Conservation (phyloP, 1,139 yeast species). For the Taphrina flavorubra region DNA sequence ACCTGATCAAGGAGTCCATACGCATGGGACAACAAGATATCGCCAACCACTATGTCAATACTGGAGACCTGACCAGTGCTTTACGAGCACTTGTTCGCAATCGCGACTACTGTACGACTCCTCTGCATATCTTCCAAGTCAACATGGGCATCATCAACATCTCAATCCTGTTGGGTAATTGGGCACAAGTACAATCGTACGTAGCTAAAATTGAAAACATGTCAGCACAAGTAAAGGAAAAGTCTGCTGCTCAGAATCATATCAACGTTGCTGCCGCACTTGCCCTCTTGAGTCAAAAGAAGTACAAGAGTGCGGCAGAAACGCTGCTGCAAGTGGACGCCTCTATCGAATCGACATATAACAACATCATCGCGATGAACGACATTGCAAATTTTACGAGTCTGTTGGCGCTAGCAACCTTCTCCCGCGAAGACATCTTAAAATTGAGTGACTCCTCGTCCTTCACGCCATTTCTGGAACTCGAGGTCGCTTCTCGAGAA, state of each 20-base stretch:
- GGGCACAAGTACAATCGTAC: slow-evolving; percentile 45
- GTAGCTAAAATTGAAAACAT: slow-evolving; percentile 41
- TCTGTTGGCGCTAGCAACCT: slow-evolving; percentile 45
- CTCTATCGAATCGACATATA: slow-evolving; percentile 22
- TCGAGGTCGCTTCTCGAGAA: slow-evolving; percentile 43
- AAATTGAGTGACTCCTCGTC: slow-evolving; percentile 27
- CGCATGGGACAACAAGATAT: slow-evolving; percentile 47
- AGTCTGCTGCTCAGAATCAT: slow-evolving; percentile 17
- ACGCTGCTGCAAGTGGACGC: slow-evolving; percentile 36
- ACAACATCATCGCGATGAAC: slow-evolving; percentile 41
- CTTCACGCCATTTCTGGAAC: slow-evolving; percentile 44
- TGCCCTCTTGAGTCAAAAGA: slow-evolving; percentile 20
- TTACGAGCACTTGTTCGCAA: slow-evolving; percentile 43
- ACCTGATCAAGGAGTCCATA: slow-evolving; percentile 47
- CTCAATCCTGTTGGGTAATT: slow-evolving; percentile 41
- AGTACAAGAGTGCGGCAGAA: slow-evolving; percentile 42
- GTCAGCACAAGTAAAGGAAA: slow-evolving; percentile 15
- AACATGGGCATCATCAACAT: slow-evolving; percentile 44
- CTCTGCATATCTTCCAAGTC: slow-evolving; percentile 44
- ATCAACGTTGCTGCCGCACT: slow-evolving; percentile 22
- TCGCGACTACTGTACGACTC: slow-evolving; percentile 46
- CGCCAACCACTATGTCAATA: slow-evolving; percentile 43
- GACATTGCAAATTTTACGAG: slow-evolving; percentile 45
- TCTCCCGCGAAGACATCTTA: slow-evolving; percentile 40
- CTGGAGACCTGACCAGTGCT: slow-evolving; percentile 45